Base-by-base conservation (phyloP, 176 grass and related monocot genomes). In the Ensete glaucum region DNA sequence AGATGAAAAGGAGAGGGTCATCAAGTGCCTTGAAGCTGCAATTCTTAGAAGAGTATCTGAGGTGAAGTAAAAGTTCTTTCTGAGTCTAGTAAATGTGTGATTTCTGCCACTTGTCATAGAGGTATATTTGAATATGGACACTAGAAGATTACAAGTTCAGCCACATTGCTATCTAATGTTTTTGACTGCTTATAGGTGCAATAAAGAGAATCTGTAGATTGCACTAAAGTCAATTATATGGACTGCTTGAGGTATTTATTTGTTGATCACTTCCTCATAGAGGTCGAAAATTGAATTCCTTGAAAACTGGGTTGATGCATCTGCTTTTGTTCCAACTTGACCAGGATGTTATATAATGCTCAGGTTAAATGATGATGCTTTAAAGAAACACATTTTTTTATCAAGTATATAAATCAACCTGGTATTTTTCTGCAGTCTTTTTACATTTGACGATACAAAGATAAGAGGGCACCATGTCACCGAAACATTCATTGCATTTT, bases 11-110 rank as follows among this genome's bases (percentile, higher is more conserved):
- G 88, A 89, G 83, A 89, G 76, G 73, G 88, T 91, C 77, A 89
- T 85, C 84, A 98, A 87, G 72, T 93, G 90, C 75, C 84, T 98
- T 19, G 90, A 98, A 79, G 95, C 95, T 0, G 95, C 95, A 11
- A 89, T 98, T 52, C 78, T 85, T n/a, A 93, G 95, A 89, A 84
- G 95, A 81, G 90, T 98, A 71, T 91, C 84, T 69, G 95, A 98
- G 95, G 95, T 93, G 69, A 81, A 15, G 17, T 15, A 3, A 11
- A 82, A 54, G 9, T 23, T 59, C 49, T 25, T 23, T 62, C 6
- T 5, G 12, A 9, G 20, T 8, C 3, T 55, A 15, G 8, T 73
- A 26, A 48, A 7, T 19, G 26, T 22, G 13, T 50, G 15, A 27
- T 69, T 27, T 70, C n/a, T 70, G 24, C 5, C 64, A 67, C 23